Base-by-base conservation (phyloP, 2,329 filamentous ascomycete species). In the Cercospora zeina region DNA sequence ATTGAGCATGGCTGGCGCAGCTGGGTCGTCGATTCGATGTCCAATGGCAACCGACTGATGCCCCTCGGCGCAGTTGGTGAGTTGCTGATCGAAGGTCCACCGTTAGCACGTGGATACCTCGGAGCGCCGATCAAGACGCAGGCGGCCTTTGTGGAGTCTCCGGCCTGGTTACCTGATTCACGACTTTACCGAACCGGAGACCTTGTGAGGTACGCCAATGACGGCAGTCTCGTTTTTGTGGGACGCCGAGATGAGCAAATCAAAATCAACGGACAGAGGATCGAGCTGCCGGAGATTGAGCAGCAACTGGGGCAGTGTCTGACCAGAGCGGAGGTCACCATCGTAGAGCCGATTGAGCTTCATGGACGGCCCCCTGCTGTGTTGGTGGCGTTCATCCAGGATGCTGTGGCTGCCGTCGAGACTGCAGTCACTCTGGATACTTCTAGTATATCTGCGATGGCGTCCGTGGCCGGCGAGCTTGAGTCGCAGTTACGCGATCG, bases 41-140 rank as follows among this genome's bases (percentile, higher is more conserved):
- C 59, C 36, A 4, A 50, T 4, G 8, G 59, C 19, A 49, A 56
- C 21, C 37, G 51, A 45, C 21, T 47, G 24, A 24, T 61, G 13
- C 53, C 59, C 3, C 13, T 24, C 2, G 59, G 53, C 10, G 42
- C 33, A 37, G 33, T 61, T 8, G 62, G 62, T 7, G 62, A 64
- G 33, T 59, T 64, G 9, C 14, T 62, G 13, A 59, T 64, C 7
- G 42, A 49, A 16, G 62, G 58, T n/a, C 54, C 58, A 55, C 59
- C 59, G 11, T 33, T 64, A 7, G 59, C 59, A 1, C 31, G 58
- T 11, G 62, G 62, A n/a, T 64, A 64, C 27, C 24, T 56, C 16
- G 14, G 16, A 3, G 37, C n/a, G 3, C 37, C n/a, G n/a, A n/a
- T n/a, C 2, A 42, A 42, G 37, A 42, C 37, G 16, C 14, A 42